Conservation (phyloP, 768 basidiomycete genomes). For the Tulasnella sp. region DNA sequence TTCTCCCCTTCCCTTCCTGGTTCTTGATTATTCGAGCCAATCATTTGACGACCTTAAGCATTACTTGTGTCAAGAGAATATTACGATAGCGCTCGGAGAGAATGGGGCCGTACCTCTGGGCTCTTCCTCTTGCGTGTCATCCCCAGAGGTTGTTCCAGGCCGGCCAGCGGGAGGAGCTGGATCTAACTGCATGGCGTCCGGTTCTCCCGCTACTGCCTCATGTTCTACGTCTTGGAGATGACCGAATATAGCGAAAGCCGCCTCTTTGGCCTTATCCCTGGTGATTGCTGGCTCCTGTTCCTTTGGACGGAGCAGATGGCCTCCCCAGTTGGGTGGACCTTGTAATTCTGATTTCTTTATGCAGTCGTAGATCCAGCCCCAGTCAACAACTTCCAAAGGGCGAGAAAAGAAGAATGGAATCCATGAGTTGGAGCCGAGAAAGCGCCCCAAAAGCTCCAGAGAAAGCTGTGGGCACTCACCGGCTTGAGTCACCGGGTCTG, state of each 20-base stretch:
- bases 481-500: not conserved
- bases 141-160: not conserved
- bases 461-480: too few species aligned
- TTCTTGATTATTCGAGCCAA: not conserved
- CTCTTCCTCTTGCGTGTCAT: not conserved
- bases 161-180: not conserved
- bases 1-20: not conserved
- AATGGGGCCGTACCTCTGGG: not conserved
- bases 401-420: not conserved
- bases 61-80: not conserved
- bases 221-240: not conserved
- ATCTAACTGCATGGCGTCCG: not conserved
- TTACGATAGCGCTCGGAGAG: not conserved
- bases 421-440: too few species aligned
- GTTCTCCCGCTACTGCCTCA: not conserved
- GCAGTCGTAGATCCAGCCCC: not conserved
- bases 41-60: not conserved
- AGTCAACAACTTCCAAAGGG: not conserved
- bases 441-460: too few species aligned
- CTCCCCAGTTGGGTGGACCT: slow-evolving; percentile 9
- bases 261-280: not conserved
- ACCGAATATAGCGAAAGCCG: not conserved
- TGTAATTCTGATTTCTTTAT: not conserved
- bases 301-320: not conserved
- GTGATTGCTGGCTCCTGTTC: not conserved